phyloP scores from a whole-genome alignment of 2,329 filamentous ascomycete genomes.

The Pseudogymnoascus pannorum region DNA sequence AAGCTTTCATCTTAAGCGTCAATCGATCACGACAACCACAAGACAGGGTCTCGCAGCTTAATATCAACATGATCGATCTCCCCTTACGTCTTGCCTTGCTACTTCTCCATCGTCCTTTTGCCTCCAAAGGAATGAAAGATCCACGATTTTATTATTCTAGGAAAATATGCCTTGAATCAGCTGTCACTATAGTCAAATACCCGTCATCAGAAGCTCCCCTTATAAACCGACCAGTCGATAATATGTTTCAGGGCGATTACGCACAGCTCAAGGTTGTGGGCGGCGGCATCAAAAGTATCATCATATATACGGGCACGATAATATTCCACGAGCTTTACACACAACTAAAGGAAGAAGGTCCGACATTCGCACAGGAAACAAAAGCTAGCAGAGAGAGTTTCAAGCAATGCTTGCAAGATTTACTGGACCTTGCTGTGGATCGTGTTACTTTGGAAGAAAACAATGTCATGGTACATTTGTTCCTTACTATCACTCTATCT shows the following conservation, averaged over 20 bases:
- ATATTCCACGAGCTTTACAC: conserved; percentile 41
- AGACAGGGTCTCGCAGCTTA: conserved; percentile 3
- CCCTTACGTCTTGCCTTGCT: conserved; percentile 48
- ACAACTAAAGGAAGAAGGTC: conserved; percentile 36
- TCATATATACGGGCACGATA: conserved; percentile 34
- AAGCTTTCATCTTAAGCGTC: conserved; percentile 12
- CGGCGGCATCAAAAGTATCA: conserved; percentile 35
- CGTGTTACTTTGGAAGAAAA: conserved; percentile 36
- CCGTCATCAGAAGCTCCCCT: neutral
- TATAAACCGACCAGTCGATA: neutral
- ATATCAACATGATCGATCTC: conserved; percentile 41
- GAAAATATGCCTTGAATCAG: conserved; percentile 40
- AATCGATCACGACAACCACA: neutral
- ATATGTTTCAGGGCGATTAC: conserved; percentile 30
- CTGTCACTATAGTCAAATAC: conserved; percentile 24
- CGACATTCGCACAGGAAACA: conserved; percentile 27
- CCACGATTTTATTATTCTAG: conserved; percentile 44
- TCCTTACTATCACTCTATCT: conserved; percentile 33
- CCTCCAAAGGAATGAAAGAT: conserved; percentile 34
- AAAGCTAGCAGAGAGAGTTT: conserved; percentile 27
- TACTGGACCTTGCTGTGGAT: conserved; percentile 25
- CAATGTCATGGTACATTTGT: conserved; percentile 38
- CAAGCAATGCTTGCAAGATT: conserved; percentile 26
- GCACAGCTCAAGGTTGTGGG: conserved; percentile 31
- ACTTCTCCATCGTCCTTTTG: conserved; percentile 45